Evolutionary conservation across 2,329 filamentous ascomycete genomes (phyloP).

Genomic region (Hirsutella minnesotensis): DNA sequence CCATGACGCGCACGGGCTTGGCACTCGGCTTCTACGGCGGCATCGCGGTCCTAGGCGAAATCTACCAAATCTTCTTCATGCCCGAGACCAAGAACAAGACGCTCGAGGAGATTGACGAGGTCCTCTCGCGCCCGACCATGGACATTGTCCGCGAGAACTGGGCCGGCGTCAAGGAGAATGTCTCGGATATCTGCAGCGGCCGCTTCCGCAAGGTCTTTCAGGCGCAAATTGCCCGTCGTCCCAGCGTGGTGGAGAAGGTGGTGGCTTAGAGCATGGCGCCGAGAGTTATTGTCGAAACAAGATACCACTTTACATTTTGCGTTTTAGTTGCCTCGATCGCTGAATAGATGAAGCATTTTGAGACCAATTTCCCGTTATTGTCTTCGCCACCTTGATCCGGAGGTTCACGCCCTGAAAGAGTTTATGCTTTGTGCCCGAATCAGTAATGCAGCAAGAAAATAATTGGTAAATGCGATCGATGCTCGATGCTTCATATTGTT

Average conservation of each 20-base stretch:
- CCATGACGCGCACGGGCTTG: constrained; percentile 55
- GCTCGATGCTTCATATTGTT: too few species aligned
- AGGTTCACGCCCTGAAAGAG: too few species aligned
- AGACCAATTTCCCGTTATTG: too few species aligned
- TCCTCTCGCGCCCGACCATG: constrained; percentile 52
- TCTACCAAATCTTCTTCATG: constrained; percentile 67
- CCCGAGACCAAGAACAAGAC: constrained; percentile 59
- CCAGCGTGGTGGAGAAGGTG: constrained; percentile 4
- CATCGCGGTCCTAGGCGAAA: constrained; percentile 57
- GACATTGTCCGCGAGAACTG: constrained; percentile 50
- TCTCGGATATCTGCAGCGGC: constrained; percentile 11
- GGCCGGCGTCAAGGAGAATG: constrained; percentile 20
- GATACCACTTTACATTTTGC: too few species aligned
- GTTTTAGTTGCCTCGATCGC: too few species aligned
- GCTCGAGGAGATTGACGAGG: constrained; percentile 59
- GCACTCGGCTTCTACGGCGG: constrained; percentile 63
- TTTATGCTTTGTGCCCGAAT: too few species aligned
- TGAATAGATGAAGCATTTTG: too few species aligned
- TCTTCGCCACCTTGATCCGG: too few species aligned
- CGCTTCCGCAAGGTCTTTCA: constrained; percentile 13
- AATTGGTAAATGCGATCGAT: too few species aligned
- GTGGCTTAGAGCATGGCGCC: not conserved
- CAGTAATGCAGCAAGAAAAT: too few species aligned
- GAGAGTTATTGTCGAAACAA: too few species aligned
- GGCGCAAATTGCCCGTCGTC: constrained; percentile 9